phyloP scores from a whole-genome alignment of 768 basidiomycete species.

The Candolleomyces aberdarensis region DNA sequence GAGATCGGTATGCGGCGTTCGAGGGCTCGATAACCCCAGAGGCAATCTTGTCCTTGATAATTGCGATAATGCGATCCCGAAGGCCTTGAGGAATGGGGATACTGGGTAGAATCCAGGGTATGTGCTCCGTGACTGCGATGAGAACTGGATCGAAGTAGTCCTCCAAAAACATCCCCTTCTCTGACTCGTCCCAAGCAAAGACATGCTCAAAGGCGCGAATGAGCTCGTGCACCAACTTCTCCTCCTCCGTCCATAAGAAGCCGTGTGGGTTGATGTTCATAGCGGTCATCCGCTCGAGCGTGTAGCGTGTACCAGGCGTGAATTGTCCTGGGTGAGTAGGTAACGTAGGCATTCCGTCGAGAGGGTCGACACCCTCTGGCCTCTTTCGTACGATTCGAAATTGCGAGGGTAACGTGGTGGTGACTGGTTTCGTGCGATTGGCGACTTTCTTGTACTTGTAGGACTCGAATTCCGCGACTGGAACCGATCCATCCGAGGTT shows the following conservation, averaged over 20 bases:
- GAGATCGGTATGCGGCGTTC: slow-evolving; percentile 34
- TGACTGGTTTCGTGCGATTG: slow-evolving; percentile 29
- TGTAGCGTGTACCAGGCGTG: slow-evolving; percentile 21
- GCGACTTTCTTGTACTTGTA: slow-evolving; percentile 31
- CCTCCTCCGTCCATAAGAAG: slow-evolving; percentile 35
- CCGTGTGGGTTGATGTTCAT: slow-evolving; percentile 23
- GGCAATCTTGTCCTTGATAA: slow-evolving; percentile 32
- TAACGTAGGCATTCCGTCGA: slow-evolving; percentile 24
- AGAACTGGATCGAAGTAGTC: slow-evolving; percentile 31
- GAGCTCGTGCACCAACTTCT: slow-evolving; percentile 32
- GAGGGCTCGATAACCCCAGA: slow-evolving; percentile 39
- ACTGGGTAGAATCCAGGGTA: slow-evolving; percentile 20
- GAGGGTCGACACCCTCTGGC: slow-evolving; percentile 27
- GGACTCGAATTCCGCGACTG: background rate
- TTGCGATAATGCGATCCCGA: slow-evolving; percentile 23
- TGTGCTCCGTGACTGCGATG: slow-evolving; percentile 32
- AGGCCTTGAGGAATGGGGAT: slow-evolving; percentile 32
- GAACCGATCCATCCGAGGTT: background rate
- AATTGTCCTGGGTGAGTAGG: slow-evolving; percentile 26
- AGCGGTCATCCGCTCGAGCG: slow-evolving; percentile 19
- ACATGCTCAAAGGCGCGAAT: slow-evolving; percentile 26
- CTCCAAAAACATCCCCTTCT: slow-evolving; percentile 28
- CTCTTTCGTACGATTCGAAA: slow-evolving; percentile 25
- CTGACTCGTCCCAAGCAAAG: slow-evolving; percentile 35
- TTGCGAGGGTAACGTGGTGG: slow-evolving; percentile 29